Evolutionary conservation across 2,329 filamentous ascomycete genomes (phyloP).

Genomic region (Penicillium sp.): DNA sequence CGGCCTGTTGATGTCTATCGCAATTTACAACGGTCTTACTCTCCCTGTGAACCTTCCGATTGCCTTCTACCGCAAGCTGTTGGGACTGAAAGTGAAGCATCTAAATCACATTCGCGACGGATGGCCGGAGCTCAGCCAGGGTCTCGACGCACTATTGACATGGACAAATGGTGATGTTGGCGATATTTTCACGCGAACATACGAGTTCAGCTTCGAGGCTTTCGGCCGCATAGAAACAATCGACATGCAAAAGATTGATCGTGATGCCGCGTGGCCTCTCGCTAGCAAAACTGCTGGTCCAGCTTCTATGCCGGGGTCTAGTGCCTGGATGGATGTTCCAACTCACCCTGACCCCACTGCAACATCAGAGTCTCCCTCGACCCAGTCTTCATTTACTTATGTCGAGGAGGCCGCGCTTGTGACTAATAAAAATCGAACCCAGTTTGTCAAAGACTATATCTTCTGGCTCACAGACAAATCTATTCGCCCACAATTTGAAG

Average conservation of each 20-base stretch:
- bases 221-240: constrained; percentile 56
- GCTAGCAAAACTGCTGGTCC: constrained; percentile 4
- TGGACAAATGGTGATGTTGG: constrained; percentile 81
- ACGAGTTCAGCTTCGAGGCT: constrained; percentile 73
- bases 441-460: constrained; percentile 82
- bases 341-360: constrained; percentile 19
- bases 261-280: constrained; percentile 39
- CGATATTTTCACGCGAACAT: constrained; percentile 79
- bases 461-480: constrained; percentile 77
- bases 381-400: constrained; percentile 31
- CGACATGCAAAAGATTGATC: constrained; percentile 51
- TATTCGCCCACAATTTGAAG: constrained; percentile 71
- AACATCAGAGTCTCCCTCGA: constrained; percentile 28
- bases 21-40: constrained; percentile 89
- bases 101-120: constrained; percentile 79
- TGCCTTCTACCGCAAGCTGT: constrained; percentile 77
- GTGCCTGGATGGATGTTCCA: constrained; percentile 26
- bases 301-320: constrained; percentile 10
- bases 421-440: constrained; percentile 72
- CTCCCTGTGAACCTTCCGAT: constrained; percentile 85
- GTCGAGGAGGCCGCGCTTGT: constrained; percentile 66
- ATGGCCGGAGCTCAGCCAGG: constrained; percentile 78
- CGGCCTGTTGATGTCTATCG: constrained; percentile 82
- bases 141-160: constrained; percentile 68
- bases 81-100: constrained; percentile 66